Base-by-base conservation (phyloP, 2,329 filamentous ascomycete genomes). In the Aspergillus aculeatinus region DNA sequence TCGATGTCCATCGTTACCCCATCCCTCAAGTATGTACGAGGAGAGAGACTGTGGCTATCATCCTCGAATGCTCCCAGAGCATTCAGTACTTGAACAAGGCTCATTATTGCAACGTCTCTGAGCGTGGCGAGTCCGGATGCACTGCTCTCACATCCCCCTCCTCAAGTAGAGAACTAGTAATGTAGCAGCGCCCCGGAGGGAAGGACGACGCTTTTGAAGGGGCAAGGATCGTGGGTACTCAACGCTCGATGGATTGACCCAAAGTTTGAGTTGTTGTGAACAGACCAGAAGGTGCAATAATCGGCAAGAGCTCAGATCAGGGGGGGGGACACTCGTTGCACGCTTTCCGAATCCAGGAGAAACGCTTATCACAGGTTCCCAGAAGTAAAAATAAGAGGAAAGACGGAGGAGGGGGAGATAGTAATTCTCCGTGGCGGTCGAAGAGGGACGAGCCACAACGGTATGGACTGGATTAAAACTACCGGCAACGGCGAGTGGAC, bases 1-100 rank as follows among this genome's bases (percentile, higher is more conserved):
- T 73, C 65, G 48, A 79, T 74, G 56, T 70, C 66, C 48, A 65
- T 44, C 7, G 51, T 60, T 19, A 42, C 29, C 19, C 59, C 64
- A 6, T 39, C 25, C 11, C 64, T 52, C 12, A n/a, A 63, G 47
- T 65, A 65, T 39, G 70, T 52, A 50, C 71, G 69, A 35, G 63
- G 66, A 5, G 57, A 60, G 29, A 74, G 60, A 7, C 59, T 53
- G 27, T 67, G 53, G 1, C 59, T 60, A 39, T 60, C 56, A 10
- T 63, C 63, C 42, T 63, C 50, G 27, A 61, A 58, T 53, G 58
- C 51, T 48, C 68, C 57, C 47, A 72, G 57, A 19, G 57, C 51
- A 53, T 51, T 60, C 48, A 64, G 33, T 21, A 60, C 50, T 42
- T 60, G 55, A 51, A 59, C 48, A 35, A 65, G 54, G 50, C 63